phyloP scores from a whole-genome alignment of 495 filamentous ascomycete genomes.

The Apodospora peruviana region DNA sequence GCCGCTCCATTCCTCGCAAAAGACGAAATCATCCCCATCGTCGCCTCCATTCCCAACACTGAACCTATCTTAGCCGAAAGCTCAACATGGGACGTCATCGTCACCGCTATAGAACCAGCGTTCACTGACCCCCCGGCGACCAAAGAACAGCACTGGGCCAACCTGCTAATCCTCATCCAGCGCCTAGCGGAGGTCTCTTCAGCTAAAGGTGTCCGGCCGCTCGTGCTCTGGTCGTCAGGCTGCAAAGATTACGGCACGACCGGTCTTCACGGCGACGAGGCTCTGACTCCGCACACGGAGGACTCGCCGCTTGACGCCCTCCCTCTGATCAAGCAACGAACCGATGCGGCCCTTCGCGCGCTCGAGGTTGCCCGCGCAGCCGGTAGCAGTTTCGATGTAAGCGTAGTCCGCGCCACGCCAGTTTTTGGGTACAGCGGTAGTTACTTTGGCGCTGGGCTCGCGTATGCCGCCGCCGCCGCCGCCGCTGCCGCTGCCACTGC shows the following conservation, averaged over 20 bases:
- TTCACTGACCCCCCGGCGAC: neutral
- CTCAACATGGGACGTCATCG: constrained; percentile 11
- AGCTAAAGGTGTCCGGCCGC: constrained; percentile 16
- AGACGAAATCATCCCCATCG: constrained; percentile 6
- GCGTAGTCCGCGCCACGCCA: constrained; percentile 32
- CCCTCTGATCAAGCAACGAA: constrained; percentile 10
- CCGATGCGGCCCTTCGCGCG: constrained; percentile 13
- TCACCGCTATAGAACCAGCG: constrained; percentile 4
- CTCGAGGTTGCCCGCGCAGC: constrained; percentile 16
- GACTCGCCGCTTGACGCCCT: constrained; percentile 23
- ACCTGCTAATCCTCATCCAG: constrained; percentile 1
- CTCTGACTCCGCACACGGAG: constrained; percentile 32
- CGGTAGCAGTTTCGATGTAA: constrained; percentile 30
- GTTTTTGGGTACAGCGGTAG: constrained; percentile 33
- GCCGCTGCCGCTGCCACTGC: constrained; percentile 8
- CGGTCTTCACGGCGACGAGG: constrained; percentile 18
- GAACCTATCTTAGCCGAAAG: no score
- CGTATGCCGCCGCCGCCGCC: constrained; percentile 14
- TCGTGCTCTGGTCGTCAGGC: constrained; percentile 35
- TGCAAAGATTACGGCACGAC: constrained; percentile 43
- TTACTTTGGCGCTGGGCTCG: constrained; percentile 33
- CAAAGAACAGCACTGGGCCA: constrained; percentile 2
- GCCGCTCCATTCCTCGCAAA: neutral
- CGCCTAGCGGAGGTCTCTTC: neutral
- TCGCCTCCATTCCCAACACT: neutral